phyloP scores from a whole-genome alignment of 2,329 filamentous ascomycete genomes.

The Aschersonia sp. region DNA sequence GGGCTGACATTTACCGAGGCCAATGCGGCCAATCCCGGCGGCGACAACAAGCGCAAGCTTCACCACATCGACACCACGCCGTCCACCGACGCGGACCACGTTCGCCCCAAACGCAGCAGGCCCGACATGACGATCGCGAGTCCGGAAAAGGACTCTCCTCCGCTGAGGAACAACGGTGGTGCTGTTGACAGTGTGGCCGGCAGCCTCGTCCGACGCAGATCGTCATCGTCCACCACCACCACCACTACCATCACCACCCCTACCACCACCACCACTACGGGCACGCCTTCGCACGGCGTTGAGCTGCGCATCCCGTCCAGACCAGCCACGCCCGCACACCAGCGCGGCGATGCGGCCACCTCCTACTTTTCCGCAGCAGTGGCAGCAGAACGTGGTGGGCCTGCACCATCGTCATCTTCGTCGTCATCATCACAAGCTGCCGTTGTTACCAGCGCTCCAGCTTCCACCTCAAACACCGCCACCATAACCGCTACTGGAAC shows the following conservation, averaged over 20 bases:
- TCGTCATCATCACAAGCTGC: too few species aligned
- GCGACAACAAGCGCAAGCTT: constrained; percentile 1
- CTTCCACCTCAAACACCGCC: too few species aligned
- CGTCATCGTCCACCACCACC: constrained; percentile 6
- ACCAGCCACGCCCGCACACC: constrained; percentile 41
- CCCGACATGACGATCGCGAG: constrained; percentile 13
- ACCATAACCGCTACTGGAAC: too few species aligned
- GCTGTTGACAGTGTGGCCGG: too few species aligned
- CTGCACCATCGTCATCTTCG: too few species aligned
- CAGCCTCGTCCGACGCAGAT: not conserved
- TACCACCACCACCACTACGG: constrained; percentile 30
- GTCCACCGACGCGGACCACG: constrained; percentile 15
- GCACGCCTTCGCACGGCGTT: constrained; percentile 36
- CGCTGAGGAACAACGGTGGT: too few species aligned
- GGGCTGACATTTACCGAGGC: constrained; percentile 3
- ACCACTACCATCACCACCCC: constrained; percentile 8
- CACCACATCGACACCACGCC: constrained; percentile 5
- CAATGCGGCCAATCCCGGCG: not conserved
- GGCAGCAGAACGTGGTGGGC: too few species aligned
- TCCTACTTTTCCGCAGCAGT: not conserved
- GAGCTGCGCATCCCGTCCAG: constrained; percentile 50
- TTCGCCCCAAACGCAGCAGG: constrained; percentile 31
- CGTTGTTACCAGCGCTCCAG: too few species aligned
- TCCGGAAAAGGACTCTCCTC: too few species aligned
- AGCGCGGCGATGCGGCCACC: constrained; percentile 20